Percentiles rank a stretch among this genome's conserved stretches.
phyloP scores from a whole-genome alignment of 371 early-diverging fungal species.

The Apophysomyces elegans region DNA sequence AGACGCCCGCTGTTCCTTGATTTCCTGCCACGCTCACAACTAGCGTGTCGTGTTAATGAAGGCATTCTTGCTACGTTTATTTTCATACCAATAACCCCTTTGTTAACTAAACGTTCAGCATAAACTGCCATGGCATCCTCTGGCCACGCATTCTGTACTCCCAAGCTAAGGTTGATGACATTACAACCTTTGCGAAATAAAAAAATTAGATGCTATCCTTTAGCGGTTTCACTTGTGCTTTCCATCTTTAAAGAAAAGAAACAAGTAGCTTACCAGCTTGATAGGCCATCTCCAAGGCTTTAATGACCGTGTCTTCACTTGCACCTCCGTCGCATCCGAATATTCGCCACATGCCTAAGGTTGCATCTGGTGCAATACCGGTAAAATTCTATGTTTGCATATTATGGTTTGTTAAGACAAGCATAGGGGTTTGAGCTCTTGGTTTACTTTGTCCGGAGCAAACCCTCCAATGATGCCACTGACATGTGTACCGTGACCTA shows the following conservation, averaged over 20 bases:
- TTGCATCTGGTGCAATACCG: conserved; percentile 23
- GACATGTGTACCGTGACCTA: conserved; percentile 62
- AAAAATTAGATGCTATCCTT: background rate
- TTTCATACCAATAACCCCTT: conserved; percentile 30
- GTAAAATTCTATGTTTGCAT: conserved; percentile 6
- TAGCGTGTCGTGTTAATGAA: background rate
- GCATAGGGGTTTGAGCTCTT: background rate
- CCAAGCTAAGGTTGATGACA: conserved; percentile 32
- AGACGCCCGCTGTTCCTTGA: conserved; percentile 55
- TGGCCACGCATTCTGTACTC: conserved; percentile 37
- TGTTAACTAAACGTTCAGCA: conserved; percentile 30
- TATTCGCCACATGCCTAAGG: conserved; percentile 57
- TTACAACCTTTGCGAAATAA: conserved; percentile 25
- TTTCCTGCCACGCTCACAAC: conserved; percentile 67
- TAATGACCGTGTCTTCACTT: conserved; percentile 57
- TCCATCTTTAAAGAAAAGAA: too few relatives aligned
- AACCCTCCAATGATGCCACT: conserved; percentile 64
- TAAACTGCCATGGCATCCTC: conserved; percentile 43
- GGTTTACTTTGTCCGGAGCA: conserved; percentile 33
- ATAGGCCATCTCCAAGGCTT: conserved; percentile 57
- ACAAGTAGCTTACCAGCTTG: conserved; percentile 34
- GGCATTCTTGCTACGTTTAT: background rate
- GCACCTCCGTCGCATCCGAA: conserved; percentile 66
- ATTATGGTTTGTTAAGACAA: background rate
- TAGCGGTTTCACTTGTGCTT: too few relatives aligned